These are phyloP conservation scores for Pseudevernia furfuracea DNA, from an alignment of 495 filamentous ascomycete genomes.

Conservation along the genomic window DNA sequence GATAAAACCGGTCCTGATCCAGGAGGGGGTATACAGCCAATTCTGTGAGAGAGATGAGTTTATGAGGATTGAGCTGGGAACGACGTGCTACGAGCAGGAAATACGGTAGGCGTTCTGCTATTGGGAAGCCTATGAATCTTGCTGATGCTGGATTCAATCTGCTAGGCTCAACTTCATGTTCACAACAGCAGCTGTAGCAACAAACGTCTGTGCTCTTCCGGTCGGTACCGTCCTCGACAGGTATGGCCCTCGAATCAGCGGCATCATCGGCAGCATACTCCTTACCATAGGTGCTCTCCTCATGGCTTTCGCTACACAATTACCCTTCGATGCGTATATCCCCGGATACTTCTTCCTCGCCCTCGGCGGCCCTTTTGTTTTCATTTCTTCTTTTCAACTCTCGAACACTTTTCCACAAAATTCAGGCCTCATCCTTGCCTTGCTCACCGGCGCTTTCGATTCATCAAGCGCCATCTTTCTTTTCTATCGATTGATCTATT, in stretches of 20 bases:
- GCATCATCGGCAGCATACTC: constrained; percentile 45
- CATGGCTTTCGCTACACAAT: constrained; percentile 49
- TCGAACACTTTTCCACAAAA: constrained; percentile 62
- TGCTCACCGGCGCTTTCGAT: constrained; percentile 66
- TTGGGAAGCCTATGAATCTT: background rate
- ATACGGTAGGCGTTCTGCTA: constrained; percentile 38
- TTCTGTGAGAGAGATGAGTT: constrained; percentile 43
- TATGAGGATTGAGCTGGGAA: constrained; percentile 30
- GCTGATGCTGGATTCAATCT: constrained; percentile 8
- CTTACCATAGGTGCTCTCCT: constrained; percentile 51
- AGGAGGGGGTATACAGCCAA: constrained; percentile 57
- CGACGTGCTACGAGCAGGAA: constrained; percentile 59
- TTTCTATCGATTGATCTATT: constrained; percentile 54
- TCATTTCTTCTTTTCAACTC: constrained; percentile 64
- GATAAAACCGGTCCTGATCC: constrained; percentile 60
- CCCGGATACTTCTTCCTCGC: constrained; percentile 57
- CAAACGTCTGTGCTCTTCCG: constrained; percentile 60
- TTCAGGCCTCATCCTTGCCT: constrained; percentile 57
- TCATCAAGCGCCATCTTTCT: constrained; percentile 62
- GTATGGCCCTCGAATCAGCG: constrained; percentile 56
- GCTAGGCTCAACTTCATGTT: constrained; percentile 60
- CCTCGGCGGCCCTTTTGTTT: constrained; percentile 60
- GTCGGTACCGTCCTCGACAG: constrained; percentile 59
- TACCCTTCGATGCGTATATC: constrained; percentile 57
- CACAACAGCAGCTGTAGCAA: constrained; percentile 58